Percentiles rank a stretch among this genome's conserved stretches.
Evolutionary conservation across 2,329 filamentous ascomycete species (phyloP).

Genomic region (Ceratocystis papillata): DNA sequence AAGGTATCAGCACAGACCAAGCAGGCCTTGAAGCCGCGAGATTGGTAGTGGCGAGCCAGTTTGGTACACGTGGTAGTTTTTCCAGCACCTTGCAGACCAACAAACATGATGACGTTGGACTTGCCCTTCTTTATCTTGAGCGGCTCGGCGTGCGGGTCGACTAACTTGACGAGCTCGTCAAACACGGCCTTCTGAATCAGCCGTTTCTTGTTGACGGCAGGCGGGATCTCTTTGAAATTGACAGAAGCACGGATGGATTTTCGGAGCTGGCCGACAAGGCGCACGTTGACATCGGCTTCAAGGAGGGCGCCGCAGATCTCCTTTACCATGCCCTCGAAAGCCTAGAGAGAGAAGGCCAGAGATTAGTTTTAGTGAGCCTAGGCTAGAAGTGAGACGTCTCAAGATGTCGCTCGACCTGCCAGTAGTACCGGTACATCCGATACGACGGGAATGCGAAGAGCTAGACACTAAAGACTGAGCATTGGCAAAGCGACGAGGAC

Average conservation of each 20-base stretch:
- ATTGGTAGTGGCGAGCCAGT: conserved; percentile 87
- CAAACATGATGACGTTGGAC: conserved; percentile 98
- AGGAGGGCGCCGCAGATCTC: conserved; percentile 93
- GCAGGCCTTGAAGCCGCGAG: conserved; percentile 81
- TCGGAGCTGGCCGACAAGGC: conserved; percentile 78
- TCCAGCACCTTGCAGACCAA: conserved; percentile 91
- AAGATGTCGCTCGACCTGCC: neutral
- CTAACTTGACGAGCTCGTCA: conserved; percentile 88
- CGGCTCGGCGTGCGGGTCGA: conserved; percentile 87
- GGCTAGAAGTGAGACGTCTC: neutral
- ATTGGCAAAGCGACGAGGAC: neutral
- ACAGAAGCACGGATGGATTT: conserved; percentile 85
- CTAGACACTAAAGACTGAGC: neutral
- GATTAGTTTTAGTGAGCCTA: conserved; percentile 19
- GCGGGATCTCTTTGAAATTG: conserved; percentile 87
- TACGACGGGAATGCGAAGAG: neutral
- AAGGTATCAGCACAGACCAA: conserved; percentile 97
- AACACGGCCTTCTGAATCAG: conserved; percentile 97
- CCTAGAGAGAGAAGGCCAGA: conserved; percentile 39
- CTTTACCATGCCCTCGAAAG: conserved; percentile 96
- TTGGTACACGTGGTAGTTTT: conserved; percentile 99
- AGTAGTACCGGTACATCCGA: neutral
- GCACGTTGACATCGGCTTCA: conserved; percentile 94
- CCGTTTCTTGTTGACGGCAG: conserved; percentile 94
- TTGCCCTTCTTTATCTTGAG: conserved; percentile 97